Evolutionary conservation across 208 protist genomes (phyloP).

Genomic region (Jaenimonas drosophilae): DNA sequence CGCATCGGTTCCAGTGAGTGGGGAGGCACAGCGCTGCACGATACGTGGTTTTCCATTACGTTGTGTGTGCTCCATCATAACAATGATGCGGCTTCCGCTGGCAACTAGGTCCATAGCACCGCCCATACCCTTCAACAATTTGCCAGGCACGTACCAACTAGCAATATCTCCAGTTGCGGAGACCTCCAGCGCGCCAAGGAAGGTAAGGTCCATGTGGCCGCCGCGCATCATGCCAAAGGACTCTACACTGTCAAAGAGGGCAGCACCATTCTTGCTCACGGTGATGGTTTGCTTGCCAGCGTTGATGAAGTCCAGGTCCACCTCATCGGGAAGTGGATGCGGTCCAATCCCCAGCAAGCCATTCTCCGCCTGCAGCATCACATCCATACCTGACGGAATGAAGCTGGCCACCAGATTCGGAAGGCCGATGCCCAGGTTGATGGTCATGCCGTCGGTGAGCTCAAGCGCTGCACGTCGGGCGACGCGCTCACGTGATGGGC

Average conservation of each 20-base stretch:
- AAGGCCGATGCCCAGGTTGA: conserved; percentile 94
- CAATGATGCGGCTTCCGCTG: conserved; percentile 73
- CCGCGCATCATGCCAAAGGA: conserved; percentile 94
- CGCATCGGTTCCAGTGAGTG: conserved; percentile 70
- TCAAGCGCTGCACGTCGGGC: conserved; percentile 85
- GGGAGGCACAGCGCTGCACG: conserved; percentile 67
- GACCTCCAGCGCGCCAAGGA: conserved; percentile 92
- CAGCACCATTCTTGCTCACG: not conserved
- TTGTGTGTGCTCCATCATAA: conserved; percentile 92
- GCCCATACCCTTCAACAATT: conserved; percentile 94
- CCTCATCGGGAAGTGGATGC: conserved; percentile 56
- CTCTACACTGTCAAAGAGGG: conserved; percentile 18
- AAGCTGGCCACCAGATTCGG: conserved; percentile 87
- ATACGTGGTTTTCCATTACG: conserved; percentile 81
- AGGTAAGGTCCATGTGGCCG: conserved; percentile 89
- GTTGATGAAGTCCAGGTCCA: conserved; percentile 91
- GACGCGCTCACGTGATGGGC: conserved; percentile 31
- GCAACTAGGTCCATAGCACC: conserved; percentile 92
- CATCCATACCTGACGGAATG: conserved; percentile 47
- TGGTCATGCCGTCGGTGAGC: conserved; percentile 90
- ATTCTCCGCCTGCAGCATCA: conserved; percentile 83
- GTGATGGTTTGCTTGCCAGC: conserved; percentile 93
- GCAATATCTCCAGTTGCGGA: conserved; percentile 87
- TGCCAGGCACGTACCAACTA: conserved; percentile 95
- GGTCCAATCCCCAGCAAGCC: conserved; percentile 83